These are phyloP conservation scores for Neoboletus subvelutipes DNA, from an alignment of 768 basidiomycete species.

Conservation along the genomic window DNA sequence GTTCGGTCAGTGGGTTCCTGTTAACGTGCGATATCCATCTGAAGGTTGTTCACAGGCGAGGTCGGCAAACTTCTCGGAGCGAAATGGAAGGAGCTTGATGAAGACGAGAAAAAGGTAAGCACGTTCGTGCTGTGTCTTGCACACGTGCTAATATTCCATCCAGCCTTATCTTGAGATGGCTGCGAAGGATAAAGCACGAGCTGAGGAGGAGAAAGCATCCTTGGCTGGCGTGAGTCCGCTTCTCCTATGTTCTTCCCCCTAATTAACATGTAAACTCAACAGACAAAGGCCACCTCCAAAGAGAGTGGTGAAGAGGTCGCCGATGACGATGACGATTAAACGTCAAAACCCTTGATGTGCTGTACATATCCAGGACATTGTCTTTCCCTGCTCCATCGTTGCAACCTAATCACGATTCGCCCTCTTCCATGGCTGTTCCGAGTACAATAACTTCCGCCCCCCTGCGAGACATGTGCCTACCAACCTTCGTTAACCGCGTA, in stretches of 20 bases:
- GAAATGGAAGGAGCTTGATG: slow-evolving; percentile 95
- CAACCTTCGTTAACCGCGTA: slow-evolving; percentile 18
- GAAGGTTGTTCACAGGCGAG: slow-evolving; percentile 55
- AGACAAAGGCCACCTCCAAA: slow-evolving; percentile 36
- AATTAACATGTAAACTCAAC: not conserved
- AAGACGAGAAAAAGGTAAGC: slow-evolving; percentile 85
- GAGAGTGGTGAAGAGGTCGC: slow-evolving; percentile 37
- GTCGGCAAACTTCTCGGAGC: slow-evolving; percentile 93
- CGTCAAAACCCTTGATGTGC: slow-evolving; percentile 5
- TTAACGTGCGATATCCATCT: slow-evolving; percentile 2
- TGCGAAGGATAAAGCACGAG: slow-evolving; percentile 81
- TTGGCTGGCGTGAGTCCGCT: slow-evolving; percentile 37
- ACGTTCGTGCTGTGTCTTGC: not conserved
- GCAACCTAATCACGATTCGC: slow-evolving; percentile 21
- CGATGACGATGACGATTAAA: slow-evolving; percentile 46
- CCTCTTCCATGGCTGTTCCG: slow-evolving; percentile 6
- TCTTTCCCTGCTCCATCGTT: slow-evolving; percentile 3
- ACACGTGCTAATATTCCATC: slow-evolving; percentile 9
- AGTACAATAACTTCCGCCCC: slow-evolving; percentile 21
- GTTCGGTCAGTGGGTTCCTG: slow-evolving; percentile 60
- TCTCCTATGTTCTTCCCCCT: not conserved
- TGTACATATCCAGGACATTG: slow-evolving; percentile 21
- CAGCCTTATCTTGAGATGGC: slow-evolving; percentile 91
- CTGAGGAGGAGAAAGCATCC: slow-evolving; percentile 72
- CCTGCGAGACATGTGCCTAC: slow-evolving; percentile 31